A percentile compares a stretch with the other conserved stretches of the same genome.
phyloP scores from a whole-genome alignment of 371 early-diverging fungal genomes.

The Rozella allomycis region DNA sequence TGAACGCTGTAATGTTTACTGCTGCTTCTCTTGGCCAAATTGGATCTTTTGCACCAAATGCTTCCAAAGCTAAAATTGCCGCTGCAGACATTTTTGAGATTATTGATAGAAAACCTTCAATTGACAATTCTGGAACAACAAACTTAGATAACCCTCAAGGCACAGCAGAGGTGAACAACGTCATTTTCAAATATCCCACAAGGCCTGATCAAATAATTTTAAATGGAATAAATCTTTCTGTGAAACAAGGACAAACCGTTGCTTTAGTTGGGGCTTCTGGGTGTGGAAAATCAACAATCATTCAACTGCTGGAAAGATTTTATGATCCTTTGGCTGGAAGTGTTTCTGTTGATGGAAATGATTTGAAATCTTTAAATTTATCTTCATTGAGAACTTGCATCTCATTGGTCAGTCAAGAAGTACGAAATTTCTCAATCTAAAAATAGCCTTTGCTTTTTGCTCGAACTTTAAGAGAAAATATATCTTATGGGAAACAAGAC shows the following conservation, averaged over 20 bases:
- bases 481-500: conserved; percentile 8
- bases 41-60: conserved; percentile 52
- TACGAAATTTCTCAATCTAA: conserved; percentile 13
- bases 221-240: conserved; percentile 9
- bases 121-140: no score
- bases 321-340: conserved; percentile 47
- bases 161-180: conserved; percentile 12
- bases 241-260: conserved; percentile 22
- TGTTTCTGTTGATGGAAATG: conserved; percentile 43
- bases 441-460: conserved; percentile 47
- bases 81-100: conserved; percentile 51
- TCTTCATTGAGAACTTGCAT: conserved; percentile 44
- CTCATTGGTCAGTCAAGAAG: conserved; percentile 59
- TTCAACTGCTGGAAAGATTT: conserved; percentile 51
- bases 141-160: no score
- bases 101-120: conserved; percentile 30
- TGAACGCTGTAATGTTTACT: conserved; percentile 51
- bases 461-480: conserved; percentile 1
- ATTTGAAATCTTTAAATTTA: conserved; percentile 40
- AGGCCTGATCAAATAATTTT: conserved; percentile 12
- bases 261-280: conserved; percentile 29
- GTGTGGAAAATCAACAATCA: conserved; percentile 33
- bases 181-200: conserved; percentile 13
- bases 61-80: conserved; percentile 66
- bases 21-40: conserved; percentile 21